Conservation (phyloP, 768 basidiomycete genomes). For the Boletus patriciae region DNA sequence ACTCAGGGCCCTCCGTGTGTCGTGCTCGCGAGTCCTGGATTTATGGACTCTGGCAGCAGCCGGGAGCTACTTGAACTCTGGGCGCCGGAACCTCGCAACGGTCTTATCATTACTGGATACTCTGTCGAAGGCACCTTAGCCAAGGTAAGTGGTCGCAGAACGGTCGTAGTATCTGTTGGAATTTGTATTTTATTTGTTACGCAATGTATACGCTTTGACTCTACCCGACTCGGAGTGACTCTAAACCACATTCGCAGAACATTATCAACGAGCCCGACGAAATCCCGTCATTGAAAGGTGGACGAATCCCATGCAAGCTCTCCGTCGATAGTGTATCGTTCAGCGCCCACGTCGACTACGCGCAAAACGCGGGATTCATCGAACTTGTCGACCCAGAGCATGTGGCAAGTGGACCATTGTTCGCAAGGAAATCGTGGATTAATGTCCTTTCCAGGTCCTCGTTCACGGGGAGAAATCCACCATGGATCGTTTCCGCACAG, state of each 20-base stretch:
- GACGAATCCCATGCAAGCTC: slow-evolving; percentile 76
- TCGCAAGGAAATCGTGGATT: neutral
- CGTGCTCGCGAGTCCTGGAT: slow-evolving; percentile 91
- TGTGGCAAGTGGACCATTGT: slow-evolving; percentile 54
- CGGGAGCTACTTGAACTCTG: slow-evolving; percentile 91
- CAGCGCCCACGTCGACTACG: slow-evolving; percentile 93
- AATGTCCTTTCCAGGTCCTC: slow-evolving; percentile 55
- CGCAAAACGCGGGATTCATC: slow-evolving; percentile 96
- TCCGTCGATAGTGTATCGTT: slow-evolving; percentile 96
- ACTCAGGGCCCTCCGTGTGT: slow-evolving; percentile 93
- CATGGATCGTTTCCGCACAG: slow-evolving; percentile 84
- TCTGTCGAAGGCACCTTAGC: slow-evolving; percentile 96
- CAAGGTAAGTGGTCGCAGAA: slow-evolving; percentile 68
- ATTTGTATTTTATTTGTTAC: slow-evolving; percentile 20
- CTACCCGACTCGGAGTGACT: slow-evolving; percentile 8
- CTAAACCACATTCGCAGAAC: slow-evolving; percentile 53
- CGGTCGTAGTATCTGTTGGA: neutral
- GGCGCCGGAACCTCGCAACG: slow-evolving; percentile 94
- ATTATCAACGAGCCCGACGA: slow-evolving; percentile 93
- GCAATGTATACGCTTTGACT: slow-evolving; percentile 6
- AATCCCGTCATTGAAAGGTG: slow-evolving; percentile 71
- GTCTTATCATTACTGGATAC: slow-evolving; percentile 92
- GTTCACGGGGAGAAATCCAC: slow-evolving; percentile 93
- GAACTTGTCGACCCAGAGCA: slow-evolving; percentile 88
- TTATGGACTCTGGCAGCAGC: slow-evolving; percentile 87